Base-by-base conservation (phyloP, 805 yeast genomes). In the Candida ascalaphidarum region DNA sequence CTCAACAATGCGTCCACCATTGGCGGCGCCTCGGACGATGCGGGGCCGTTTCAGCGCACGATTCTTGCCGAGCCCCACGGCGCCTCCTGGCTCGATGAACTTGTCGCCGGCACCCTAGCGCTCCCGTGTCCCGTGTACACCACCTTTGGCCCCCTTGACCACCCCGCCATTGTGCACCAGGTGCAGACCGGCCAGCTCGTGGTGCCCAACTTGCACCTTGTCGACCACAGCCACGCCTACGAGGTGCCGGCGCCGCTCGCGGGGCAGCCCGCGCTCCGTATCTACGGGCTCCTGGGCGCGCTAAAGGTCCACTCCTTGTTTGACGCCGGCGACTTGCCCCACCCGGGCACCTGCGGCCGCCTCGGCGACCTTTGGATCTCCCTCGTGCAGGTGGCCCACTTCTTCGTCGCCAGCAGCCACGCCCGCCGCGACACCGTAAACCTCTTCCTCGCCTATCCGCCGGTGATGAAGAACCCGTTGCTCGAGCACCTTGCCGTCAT, bases 111-210 rank as follows among this genome's bases (percentile, higher is more conserved):
- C 70, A 7, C 54, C 54, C 25, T 43, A 47, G 28, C 37, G 26
- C 34, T 61, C 69, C 40, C 52, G 52, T 22, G 71, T 67, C 92
- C 94, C 0, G 83, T 82, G 1, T 82, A 81, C 55, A 74, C 88
- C 3, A 72, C 78, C n/a, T 77, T 71, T 41, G 92, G 92, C 0
- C 77, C 80, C 49, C 63, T 77, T 31, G 94, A 81, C 47, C 94
- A 81, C 47, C 74, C 83, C 2, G 45, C 66, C 3, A 82, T 82
- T 14, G 52, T 81, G 23, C 71, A 76, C 37, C 72, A 71, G 55
- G 71, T 81, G 49, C 65, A 76, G 31, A 50, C 58, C 29, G 80
- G 80, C 4, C 53, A 59, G 9, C 67, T 72, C 36, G 29, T 36
- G 2, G 63, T 81, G 4, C 71, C 73, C 11, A 82, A 82, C 46